Evolutionary conservation across 805 yeast species (phyloP).

Genomic region (Henningerozyma blattae): DNA sequence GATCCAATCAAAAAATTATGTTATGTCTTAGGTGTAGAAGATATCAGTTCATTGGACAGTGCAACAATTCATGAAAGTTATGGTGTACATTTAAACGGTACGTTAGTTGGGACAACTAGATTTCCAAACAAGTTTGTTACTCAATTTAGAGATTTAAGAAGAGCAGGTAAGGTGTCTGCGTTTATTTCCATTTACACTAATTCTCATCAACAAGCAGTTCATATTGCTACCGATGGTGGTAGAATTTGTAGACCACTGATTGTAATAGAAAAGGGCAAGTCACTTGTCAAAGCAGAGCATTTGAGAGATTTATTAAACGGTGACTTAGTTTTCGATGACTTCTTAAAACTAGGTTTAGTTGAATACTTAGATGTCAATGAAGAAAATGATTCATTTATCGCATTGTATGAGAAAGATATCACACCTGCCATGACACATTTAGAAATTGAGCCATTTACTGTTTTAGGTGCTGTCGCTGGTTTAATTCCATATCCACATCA

Average conservation of each 20-base stretch:
- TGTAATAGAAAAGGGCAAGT: constrained; percentile 60
- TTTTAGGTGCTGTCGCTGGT: constrained; percentile 95
- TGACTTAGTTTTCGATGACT: constrained; percentile 81
- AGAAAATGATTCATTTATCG: constrained; percentile 89
- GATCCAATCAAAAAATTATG: constrained; percentile 73
- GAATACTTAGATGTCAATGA: constrained; percentile 96
- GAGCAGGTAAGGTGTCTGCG: constrained; percentile 76
- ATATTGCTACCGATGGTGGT: constrained; percentile 98
- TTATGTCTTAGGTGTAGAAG: constrained; percentile 79
- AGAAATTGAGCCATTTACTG: constrained; percentile 96
- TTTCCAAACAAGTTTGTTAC: constrained; percentile 75
- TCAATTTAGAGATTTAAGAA: constrained; percentile 67
- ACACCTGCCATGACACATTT: constrained; percentile 61
- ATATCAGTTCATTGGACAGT: constrained; percentile 69
- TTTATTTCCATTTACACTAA: constrained; percentile 87
- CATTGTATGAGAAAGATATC: constrained; percentile 67
- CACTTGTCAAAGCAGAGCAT: constrained; percentile 66
- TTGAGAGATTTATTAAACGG: constrained; percentile 51
- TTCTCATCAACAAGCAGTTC: constrained; percentile 83
- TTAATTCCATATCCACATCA: constrained; percentile 99
- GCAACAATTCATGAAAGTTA: constrained; percentile 70
- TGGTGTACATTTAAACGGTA: constrained; percentile 89
- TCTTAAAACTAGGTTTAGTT: constrained; percentile 72
- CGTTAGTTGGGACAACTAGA: constrained; percentile 79
- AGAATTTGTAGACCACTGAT: constrained; percentile 95